Evolutionary conservation across 176 grass and related monocot genomes (phyloP), one percentile per base, ranked within the genome.

Genomic region (Elymus sibiricus): DNA sequence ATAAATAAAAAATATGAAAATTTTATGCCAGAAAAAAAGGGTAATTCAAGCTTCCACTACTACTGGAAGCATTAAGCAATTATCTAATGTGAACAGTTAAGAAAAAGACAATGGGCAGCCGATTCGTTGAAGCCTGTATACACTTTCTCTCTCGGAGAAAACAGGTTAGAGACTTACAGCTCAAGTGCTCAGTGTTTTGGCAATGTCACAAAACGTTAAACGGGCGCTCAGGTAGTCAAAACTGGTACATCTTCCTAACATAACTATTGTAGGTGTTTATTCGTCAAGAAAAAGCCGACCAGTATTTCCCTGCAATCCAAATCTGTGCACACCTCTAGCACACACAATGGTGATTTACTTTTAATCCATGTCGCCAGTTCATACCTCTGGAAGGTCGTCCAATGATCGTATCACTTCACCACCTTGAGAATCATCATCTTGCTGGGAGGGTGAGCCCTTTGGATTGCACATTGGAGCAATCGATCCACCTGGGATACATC

Each of bases 321-420:
- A 38, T 38, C 7, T 38, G 19, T 22, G 34, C 19, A 40, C 35
- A 2, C 16, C 67, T 70, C 10, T 24, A 70, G 21, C 35, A 70
- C 68, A 70, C 4, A 40, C 68, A 70, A 40, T 40, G 68, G 21
- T 7, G 68, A 70, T 70, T 70, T 38, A 40, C 4, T 70, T 70
- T 10, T 35, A 40, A 40, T n/a, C 37, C 13, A 70, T 19, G 35
- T 12, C 68, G 38, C 38, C 19, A 13, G 21, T 40, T 70, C 11
- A 70, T 70, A 70, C 68, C 68, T 70, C 35, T 70, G 68, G 35
- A 70, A 70, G 35, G 68, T 70, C 68, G 10, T 70, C 68, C 68
- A 40, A 40, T 3, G 68, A 40, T 70, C 5, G 9, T 0, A 3
- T 70, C 38, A 24, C 3, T 21, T 40, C 35, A 2, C 21, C 67